Evolutionary conservation across 129 eudicot species (phyloP), one percentile per base, ranked within the genome.

Genomic region (Silybum marianum): DNA sequence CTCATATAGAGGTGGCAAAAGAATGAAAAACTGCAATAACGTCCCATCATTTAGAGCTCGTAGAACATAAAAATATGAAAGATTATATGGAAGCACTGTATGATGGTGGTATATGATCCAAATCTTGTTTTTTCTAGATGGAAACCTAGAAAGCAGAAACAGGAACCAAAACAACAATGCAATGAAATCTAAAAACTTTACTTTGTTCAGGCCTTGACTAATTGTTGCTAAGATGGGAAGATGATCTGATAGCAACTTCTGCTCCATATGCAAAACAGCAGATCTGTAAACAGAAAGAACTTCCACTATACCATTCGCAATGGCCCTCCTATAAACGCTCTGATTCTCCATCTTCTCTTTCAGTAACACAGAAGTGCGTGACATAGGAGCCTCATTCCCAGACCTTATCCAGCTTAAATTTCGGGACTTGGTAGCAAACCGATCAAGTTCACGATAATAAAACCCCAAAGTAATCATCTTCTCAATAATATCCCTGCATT

Each of bases 361-460:
- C 14, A 9, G 73, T 63, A 81, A 48, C 51, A 77, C 88, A 23
- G 86, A 75, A 30, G 90, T 81, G 73, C 88, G 78, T 44, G 82
- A 84, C 77, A 73, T 60, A 30, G 90, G 89, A 75, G 86, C 82
- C 82, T 83, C 88, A 22, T 83, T 84, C 36, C 83, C 84, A 7
- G 88, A 77, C 77, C 98, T 88, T 67, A 93, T 96, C 99, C 99
- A 96, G 84, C 99, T 96, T 82, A 96, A 91, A 81, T 96, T 93
- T 62, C 97, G 91, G 22, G 93, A 91, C 71, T 91, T 90, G 1
- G 87, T 82, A 0, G 99, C 92, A 81, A 96, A 96, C 0, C 99
- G 91, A 75, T 96, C 95, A n/a, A 96, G 91, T 83, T 93, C 98
- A 9, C 96, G 83, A 78, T 90, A 96, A 79, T 96, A 96, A 78